Percentiles rank a stretch among this genome's conserved stretches.
phyloP scores from a whole-genome alignment of 306 rosid species.

The Abrus pulchellus region DNA sequence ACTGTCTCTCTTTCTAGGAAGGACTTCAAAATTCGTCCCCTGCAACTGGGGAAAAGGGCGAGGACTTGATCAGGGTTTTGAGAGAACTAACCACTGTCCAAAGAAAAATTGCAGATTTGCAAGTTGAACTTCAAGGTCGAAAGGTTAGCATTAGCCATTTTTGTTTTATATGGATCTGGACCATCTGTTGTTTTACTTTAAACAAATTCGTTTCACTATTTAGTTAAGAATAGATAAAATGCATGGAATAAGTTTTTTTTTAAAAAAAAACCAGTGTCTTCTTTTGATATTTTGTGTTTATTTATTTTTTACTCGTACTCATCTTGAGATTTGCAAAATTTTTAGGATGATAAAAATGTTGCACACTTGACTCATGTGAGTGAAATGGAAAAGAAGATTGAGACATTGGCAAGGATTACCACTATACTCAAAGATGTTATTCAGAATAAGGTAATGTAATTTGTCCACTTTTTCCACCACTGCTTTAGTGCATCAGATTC shows the following conservation, averaged over 20 bases:
- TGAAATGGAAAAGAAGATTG: slow-evolving; percentile 96
- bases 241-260: neutral
- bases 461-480: neutral
- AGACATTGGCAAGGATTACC: slow-evolving; percentile 84
- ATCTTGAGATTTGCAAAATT: slow-evolving; percentile 37
- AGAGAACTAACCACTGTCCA: slow-evolving; percentile 90
- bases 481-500: slow-evolving; percentile 19
- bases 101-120: slow-evolving; percentile 91
- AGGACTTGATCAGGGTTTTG: slow-evolving; percentile 81
- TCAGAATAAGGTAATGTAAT: slow-evolving; percentile 81
- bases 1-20: slow-evolving; percentile 56
- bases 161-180: slow-evolving; percentile 28
- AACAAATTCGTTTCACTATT: neutral
- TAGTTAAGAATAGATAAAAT: neutral
- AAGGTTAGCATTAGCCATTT: slow-evolving; percentile 60
- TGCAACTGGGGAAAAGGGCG: slow-evolving; percentile 79
- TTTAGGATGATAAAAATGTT: slow-evolving; percentile 92
- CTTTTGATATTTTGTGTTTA: neutral
- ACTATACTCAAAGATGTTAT: slow-evolving; percentile 91
- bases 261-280: neutral
- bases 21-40: slow-evolving; percentile 66
- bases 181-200: neutral
- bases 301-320: slow-evolving; percentile 24
- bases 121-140: slow-evolving; percentile 98
- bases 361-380: slow-evolving; percentile 93